Percentiles rank a stretch among this genome's conserved stretches.
These are phyloP conservation scores for Cicer bijugum DNA, from an alignment of 306 rosid genomes.

Conservation along the genomic window DNA sequence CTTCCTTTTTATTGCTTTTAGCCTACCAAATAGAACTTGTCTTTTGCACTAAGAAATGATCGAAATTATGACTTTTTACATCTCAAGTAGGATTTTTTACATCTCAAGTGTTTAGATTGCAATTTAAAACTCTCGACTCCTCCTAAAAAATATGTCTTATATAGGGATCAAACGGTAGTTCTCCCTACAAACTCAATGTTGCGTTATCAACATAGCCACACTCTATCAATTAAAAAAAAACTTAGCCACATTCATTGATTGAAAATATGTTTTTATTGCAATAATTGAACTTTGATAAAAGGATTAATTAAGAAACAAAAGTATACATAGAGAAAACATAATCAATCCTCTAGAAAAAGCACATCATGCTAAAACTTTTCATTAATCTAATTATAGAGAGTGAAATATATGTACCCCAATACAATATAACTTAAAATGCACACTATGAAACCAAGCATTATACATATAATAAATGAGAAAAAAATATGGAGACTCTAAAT, in stretches of 20 bases:
- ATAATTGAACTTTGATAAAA: neutral
- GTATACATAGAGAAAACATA: neutral
- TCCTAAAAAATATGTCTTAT: too few relatives aligned
- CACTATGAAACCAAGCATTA: constrained; percentile 45
- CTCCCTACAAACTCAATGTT: too few relatives aligned
- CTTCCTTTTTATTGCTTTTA: neutral
- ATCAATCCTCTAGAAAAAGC: constrained; percentile 1
- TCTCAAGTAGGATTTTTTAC: too few relatives aligned
- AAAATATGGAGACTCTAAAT: neutral
- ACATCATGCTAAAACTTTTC: constrained; percentile 24
- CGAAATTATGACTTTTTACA: too few relatives aligned
- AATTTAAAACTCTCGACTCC: too few relatives aligned
- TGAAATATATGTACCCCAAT: constrained; percentile 23
- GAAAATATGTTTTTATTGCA: neutral
- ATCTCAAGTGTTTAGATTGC: too few relatives aligned
- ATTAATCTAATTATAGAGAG: neutral
- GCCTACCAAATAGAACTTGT: neutral
- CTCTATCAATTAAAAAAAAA: too few relatives aligned
- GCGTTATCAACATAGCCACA: too few relatives aligned
- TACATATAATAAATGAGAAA: constrained; percentile 29
- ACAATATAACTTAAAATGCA: constrained; percentile 29
- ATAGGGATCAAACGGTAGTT: too few relatives aligned
- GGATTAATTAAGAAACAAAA: neutral
- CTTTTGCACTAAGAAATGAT: too few relatives aligned
- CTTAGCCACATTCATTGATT: too few relatives aligned